Base-by-base conservation (phyloP, 2,329 filamentous ascomycete genomes). In the Domatiomyces globalis region DNA sequence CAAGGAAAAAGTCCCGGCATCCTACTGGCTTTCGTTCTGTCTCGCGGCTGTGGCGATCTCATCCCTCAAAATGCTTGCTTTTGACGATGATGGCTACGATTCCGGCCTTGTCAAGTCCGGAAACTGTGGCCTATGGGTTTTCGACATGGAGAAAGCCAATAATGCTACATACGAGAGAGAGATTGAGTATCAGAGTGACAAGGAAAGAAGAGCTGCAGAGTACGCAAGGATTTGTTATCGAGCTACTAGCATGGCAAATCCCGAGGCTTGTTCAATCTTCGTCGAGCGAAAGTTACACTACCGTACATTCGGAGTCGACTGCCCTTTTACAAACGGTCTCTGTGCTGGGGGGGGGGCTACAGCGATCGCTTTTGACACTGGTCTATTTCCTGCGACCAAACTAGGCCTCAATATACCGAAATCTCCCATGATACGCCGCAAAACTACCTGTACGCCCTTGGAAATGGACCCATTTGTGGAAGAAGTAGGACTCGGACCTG, bases 181-280 rank as follows among this genome's bases (percentile, higher is more conserved):
- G 3, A 25, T 25, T 6, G 22, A 25, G 22, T 25, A 25, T 36
- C 52, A 52, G 44, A 18, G 27, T 15, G 17, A 33, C 17, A 54
- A 54, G 44, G 52, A 54, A 29, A 52, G 17, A 22, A 54, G 52
- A 33, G 52, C 52, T 8, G 52, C 49, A 10, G 17, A 48, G 20
- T 54, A 54, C 29, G 49, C 7, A 7, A n/a, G 44, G 10, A 22
- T 33, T 9, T 54, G 52, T 15, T 54, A 52, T 44, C 44, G 45
- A 10, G 8, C 9, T 44, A 44, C n/a, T 2, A 20, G 8, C 8
- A 17, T 43, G 5, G 27, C 18, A 9, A 51, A 43, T 42, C 29
- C 39, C 9, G 33, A 49, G 4, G 19, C 20, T 18, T 52, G 50
- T 29, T 22, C 29, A 2, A 43, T 50, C 17, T 52, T 52, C 29